A percentile compares a stretch with the other conserved stretches of the same genome.
Evolutionary conservation across 2,329 filamentous ascomycete species (phyloP).

Genomic region (Colletotrichum ledebouriae): DNA sequence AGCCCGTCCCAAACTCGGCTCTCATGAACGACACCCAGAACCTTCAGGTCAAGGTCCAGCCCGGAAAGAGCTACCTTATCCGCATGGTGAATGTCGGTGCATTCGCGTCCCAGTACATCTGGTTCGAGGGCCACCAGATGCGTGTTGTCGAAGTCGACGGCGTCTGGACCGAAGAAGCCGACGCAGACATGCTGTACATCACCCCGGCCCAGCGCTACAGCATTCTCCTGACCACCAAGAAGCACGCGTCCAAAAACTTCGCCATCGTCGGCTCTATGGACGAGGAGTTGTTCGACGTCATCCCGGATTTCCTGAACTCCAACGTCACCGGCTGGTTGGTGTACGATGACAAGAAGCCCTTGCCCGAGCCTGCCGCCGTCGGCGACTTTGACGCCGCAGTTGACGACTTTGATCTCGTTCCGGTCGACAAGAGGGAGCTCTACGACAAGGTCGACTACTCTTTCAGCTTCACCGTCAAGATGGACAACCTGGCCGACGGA

Average conservation of each 20-base stretch:
- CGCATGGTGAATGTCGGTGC: slow-evolving; percentile 67
- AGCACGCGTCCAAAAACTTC: slow-evolving; percentile 60
- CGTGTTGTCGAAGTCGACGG: slow-evolving; percentile 66
- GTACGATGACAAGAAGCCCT: slow-evolving; percentile 48
- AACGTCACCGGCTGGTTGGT: slow-evolving; percentile 54
- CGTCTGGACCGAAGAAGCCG: slow-evolving; percentile 60
- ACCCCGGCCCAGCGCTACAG: slow-evolving; percentile 64
- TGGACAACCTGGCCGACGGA: slow-evolving; percentile 77
- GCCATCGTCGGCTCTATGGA: slow-evolving; percentile 62
- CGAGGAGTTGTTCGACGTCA: slow-evolving; percentile 52
- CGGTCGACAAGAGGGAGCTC: slow-evolving; percentile 64
- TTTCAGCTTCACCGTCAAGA: slow-evolving; percentile 64
- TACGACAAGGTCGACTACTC: slow-evolving; percentile 63
- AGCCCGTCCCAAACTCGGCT: slow-evolving; percentile 67
- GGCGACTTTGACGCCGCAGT: slow-evolving; percentile 62
- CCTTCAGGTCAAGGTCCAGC: slow-evolving; percentile 58
- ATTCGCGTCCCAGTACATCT: slow-evolving; percentile 63
- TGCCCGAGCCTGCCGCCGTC: slow-evolving; percentile 52
- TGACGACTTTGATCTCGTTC: slow-evolving; percentile 68
- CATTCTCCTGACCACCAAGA: slow-evolving; percentile 62
- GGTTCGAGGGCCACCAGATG: slow-evolving; percentile 60
- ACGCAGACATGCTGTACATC: slow-evolving; percentile 60
- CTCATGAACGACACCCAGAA: slow-evolving; percentile 66
- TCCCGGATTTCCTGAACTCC: slow-evolving; percentile 66
- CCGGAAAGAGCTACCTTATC: slow-evolving; percentile 66